Evolutionary conservation across 2,329 filamentous ascomycete species (phyloP).

Genomic region (Fusarium concolor): DNA sequence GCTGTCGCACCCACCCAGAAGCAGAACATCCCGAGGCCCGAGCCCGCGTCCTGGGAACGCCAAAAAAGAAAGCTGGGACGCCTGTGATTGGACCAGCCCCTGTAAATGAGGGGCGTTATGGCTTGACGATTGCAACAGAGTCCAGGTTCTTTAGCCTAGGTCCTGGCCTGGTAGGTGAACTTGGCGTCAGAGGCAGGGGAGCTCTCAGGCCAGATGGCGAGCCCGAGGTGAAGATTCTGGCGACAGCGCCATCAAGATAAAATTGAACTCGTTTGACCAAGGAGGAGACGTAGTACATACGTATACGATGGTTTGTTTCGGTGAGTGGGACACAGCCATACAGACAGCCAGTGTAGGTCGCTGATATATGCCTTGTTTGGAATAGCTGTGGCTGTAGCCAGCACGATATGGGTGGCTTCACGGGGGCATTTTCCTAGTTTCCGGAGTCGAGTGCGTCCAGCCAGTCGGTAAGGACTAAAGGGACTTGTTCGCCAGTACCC

Average conservation of each 20-base stretch:
- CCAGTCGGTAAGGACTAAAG: conserved; percentile 36
- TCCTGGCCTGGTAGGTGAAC: background rate
- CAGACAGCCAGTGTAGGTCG: too few species aligned
- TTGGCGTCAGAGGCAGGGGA: conserved; percentile 32
- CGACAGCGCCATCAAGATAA: conserved; percentile 10
- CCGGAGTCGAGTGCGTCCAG: conserved; percentile 32
- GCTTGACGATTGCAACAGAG: conserved; percentile 34
- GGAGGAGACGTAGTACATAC: background rate
- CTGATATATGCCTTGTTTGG: background rate
- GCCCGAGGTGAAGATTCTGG: conserved; percentile 20
- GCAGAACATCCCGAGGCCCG: conserved; percentile 49
- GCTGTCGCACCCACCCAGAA: conserved; percentile 40
- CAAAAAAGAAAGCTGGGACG: conserved; percentile 45
- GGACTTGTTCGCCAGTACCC: conserved; percentile 4
- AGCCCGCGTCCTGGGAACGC: conserved; percentile 47
- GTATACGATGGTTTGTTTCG: conserved; percentile 8
- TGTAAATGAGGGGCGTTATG: conserved; percentile 20
- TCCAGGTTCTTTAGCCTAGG: conserved; percentile 28
- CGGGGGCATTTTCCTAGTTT: conserved; percentile 26
- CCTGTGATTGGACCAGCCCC: conserved; percentile 42
- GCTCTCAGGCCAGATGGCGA: conserved; percentile 23
- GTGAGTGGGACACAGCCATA: too few species aligned
- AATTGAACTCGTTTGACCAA: conserved; percentile 39
- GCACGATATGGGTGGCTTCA: background rate
- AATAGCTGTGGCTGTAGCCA: background rate